Evolutionary conservation across 192 early-diverging fungal species (phyloP).

Genomic region (Mortierella antarctica): DNA sequence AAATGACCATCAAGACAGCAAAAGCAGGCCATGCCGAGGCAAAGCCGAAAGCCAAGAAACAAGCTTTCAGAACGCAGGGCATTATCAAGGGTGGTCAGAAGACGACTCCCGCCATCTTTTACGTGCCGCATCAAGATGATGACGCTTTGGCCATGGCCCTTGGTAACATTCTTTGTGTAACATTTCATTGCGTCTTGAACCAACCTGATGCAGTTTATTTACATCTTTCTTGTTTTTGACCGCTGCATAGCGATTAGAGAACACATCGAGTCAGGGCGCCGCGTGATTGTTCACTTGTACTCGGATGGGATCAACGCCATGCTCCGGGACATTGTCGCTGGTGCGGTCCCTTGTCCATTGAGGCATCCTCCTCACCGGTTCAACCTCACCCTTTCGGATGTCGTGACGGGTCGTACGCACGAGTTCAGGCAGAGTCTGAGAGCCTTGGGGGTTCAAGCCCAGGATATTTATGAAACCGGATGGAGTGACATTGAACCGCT

Average conservation of each 20-base stretch:
- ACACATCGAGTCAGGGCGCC: constrained; percentile 31
- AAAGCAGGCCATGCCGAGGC: background rate
- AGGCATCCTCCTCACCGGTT: constrained; percentile 8
- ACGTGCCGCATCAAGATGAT: constrained; percentile 46
- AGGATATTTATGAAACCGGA: constrained; percentile 39
- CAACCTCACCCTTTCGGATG: constrained; percentile 29
- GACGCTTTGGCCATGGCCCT: constrained; percentile 48
- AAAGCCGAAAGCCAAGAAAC: background rate
- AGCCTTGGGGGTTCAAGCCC: constrained; percentile 17
- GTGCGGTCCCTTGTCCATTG: constrained; percentile 16
- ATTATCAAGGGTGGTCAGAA: constrained; percentile 1
- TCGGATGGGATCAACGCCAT: constrained; percentile 45
- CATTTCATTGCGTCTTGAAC: background rate
- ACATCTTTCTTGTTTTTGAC: constrained; percentile 1
- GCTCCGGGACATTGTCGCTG: constrained; percentile 34
- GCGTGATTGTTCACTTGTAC: constrained; percentile 42
- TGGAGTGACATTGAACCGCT: constrained; percentile 45
- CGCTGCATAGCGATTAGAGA: constrained; percentile 26
- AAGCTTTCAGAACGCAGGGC: too few species aligned
- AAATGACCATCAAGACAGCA: background rate
- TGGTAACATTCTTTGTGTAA: constrained; percentile 7
- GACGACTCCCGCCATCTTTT: constrained; percentile 35
- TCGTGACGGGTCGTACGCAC: constrained; percentile 44
- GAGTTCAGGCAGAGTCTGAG: constrained; percentile 36
- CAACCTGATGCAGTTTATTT: background rate